A percentile compares a stretch with the other conserved stretches of the same genome.
phyloP scores from a whole-genome alignment of 176 grass and related monocot genomes.

The Rhynchospora tenuis region DNA sequence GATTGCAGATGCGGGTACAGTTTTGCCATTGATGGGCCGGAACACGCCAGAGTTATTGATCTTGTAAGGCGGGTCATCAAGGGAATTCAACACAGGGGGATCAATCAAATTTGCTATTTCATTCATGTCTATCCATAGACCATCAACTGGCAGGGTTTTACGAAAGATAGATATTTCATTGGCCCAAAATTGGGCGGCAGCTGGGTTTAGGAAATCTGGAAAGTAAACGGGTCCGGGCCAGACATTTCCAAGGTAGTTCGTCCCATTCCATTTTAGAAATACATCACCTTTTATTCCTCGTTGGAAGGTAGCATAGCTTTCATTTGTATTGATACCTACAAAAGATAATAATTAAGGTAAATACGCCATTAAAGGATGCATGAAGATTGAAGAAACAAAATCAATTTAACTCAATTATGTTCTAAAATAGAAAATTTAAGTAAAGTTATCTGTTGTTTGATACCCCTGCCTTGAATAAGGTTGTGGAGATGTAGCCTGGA shows the following conservation, averaged over 20 bases:
- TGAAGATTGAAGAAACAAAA: neutral
- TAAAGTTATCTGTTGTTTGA: too few relatives aligned
- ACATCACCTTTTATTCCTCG: conserved; percentile 51
- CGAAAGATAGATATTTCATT: conserved; percentile 58
- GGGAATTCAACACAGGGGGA: conserved; percentile 29
- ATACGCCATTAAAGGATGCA: neutral
- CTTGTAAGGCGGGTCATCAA: conserved; percentile 69
- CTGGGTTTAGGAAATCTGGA: conserved; percentile 75
- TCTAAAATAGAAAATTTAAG: too few relatives aligned
- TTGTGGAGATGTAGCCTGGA: too few relatives aligned
- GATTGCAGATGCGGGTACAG: conserved; percentile 49
- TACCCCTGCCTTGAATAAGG: too few relatives aligned
- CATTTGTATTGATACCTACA: conserved; percentile 57
- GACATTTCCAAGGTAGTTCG: conserved; percentile 54
- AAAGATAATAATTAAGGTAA: neutral
- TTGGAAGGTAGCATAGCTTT: conserved; percentile 44
- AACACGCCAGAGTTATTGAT: conserved; percentile 65
- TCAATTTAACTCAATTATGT: too few relatives aligned
- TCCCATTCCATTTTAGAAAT: conserved; percentile 65
- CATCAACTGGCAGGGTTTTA: conserved; percentile 63
- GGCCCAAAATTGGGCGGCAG: conserved; percentile 49
- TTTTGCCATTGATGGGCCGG: conserved; percentile 51
- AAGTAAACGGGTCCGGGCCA: conserved; percentile 83
- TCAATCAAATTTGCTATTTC: conserved; percentile 71
- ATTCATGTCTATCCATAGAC: conserved; percentile 95